Evolutionary conservation across 1,284 basidiomycete species (phyloP), one percentile per base, ranked within the genome.

Genomic region (Ganoderma lingzhi): DNA sequence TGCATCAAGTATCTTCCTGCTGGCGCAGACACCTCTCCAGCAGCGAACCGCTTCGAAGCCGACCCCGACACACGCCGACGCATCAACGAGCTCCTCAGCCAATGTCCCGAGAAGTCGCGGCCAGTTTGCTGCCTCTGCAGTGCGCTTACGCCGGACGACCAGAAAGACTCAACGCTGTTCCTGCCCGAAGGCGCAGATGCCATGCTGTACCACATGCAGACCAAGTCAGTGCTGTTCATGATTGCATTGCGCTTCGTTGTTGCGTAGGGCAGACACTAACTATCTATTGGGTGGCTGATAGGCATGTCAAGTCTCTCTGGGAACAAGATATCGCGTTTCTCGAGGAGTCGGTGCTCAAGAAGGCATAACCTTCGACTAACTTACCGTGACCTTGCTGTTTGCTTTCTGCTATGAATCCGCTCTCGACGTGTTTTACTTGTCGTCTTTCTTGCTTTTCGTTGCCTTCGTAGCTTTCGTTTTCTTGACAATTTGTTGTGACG

Each of bases 121-220:
- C 53, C 53, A 15, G 12, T 55, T 1, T 55, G 53, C 10, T 14
- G 12, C 14, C 12, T 55, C 3, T 55, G 53, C 53, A 12, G 28
- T 2, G 30, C 4, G 2, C 53, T 55, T 17, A 55, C 30, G 4
- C 53, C 53, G 4, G 53, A 30, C 12, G 53, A 55, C 53, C 17
- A 19, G 30, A 55, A 32, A 17, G 4, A 60, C 6, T 17, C 42
- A 8, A 64, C 64, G 15, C 32, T 32, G 3, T 41, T 44, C 37
- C 6, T 44, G 48, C 28, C 28, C 3, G 30, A 55, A 17, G 12
- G 15, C 1, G 59, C 63, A 10, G 67, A 68, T 30, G 41, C 32
- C 37, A 61, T 68, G 6, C 59, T 68, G 30, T 61, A 62, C 17
- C 67, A 68, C 30, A 19, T 68, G 39, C 67, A 51, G 8, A 37